phyloP scores from a whole-genome alignment of 2,329 filamentous ascomycete genomes.

The Aspergillus fructus region DNA sequence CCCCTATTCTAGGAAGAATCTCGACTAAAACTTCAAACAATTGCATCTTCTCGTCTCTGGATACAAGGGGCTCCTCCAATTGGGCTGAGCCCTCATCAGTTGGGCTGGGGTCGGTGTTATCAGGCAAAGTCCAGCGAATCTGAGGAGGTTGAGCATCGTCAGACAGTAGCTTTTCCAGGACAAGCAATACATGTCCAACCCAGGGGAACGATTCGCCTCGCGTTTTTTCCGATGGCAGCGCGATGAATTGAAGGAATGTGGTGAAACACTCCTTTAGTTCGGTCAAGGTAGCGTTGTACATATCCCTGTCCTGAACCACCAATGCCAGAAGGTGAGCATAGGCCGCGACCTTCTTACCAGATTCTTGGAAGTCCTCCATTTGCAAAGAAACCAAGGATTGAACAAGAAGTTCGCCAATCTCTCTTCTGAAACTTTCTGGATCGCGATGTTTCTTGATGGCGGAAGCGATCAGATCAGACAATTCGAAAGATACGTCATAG shows the following conservation, averaged over 20 bases:
- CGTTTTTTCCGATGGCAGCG: slow-evolving; percentile 62
- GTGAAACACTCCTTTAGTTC: slow-evolving; percentile 74
- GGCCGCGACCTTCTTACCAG: slow-evolving; percentile 74
- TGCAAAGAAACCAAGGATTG: slow-evolving; percentile 74
- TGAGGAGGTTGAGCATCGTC: slow-evolving; percentile 80
- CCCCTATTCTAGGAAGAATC: slow-evolving; percentile 80
- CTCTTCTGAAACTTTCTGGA: slow-evolving; percentile 60
- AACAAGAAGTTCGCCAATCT: slow-evolving; percentile 79
- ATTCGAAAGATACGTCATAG: slow-evolving; percentile 82
- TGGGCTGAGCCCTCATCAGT: slow-evolving; percentile 58
- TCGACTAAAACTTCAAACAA: slow-evolving; percentile 79
- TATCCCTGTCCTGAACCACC: slow-evolving; percentile 76
- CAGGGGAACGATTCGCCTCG: slow-evolving; percentile 82
- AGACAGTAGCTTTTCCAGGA: slow-evolving; percentile 85
- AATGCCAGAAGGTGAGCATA: slow-evolving; percentile 90
- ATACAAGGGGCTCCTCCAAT: slow-evolving; percentile 62
- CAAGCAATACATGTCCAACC: slow-evolving; percentile 85
- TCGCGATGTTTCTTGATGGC: slow-evolving; percentile 64
- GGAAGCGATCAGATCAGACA: slow-evolving; percentile 80
- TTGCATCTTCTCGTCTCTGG: slow-evolving; percentile 63
- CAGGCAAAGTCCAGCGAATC: slow-evolving; percentile 67
- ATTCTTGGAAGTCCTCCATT: slow-evolving; percentile 54
- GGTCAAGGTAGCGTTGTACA: slow-evolving; percentile 74
- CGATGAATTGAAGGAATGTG: slow-evolving; percentile 76
- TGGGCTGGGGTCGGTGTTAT: slow-evolving; percentile 45